Base-by-base conservation (phyloP, 2,329 filamentous ascomycete genomes). In the Coniochaeta pulveracea region DNA sequence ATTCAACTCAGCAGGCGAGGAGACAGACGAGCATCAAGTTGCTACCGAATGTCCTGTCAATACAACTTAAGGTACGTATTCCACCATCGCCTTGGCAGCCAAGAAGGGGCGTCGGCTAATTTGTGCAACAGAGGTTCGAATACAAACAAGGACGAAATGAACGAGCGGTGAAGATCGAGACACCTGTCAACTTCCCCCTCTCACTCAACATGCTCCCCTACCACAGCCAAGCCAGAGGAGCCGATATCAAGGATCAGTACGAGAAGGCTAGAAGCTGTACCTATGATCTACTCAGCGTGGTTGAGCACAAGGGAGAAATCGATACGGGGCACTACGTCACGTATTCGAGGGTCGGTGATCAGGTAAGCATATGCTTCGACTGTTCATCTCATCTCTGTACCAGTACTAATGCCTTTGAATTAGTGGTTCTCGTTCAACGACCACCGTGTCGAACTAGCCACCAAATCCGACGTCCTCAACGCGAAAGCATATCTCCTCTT, bases 381-480 rank as follows among this genome's bases (percentile, higher is more conserved):
- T n/a, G n/a, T n/a, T n/a, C n/a, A n/a, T n/a, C n/a, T n/a, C 14
- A 10, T 16, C 11, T 23, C 19, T 32, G 5, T 18, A 5, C 5
- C 22, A 19, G 7, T 33, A 8, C 16, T 34, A 21, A 22, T 17
- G 18, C 7, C 3, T 25, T 4, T 17, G 30, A 31, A 24, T 25
- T 43, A 93, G 70, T 96, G 89, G 89, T 93, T 94, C 55, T 76
- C 84, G 35, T 95, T 95, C 58, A 93, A 96, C 49, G 89, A 96
- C 51, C 88, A 91, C 53, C 86, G 85, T 52, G 89, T 96, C 16
- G 84, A 88, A 40, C 52, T 88, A 36, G 89, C 85, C 3, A 76
- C 75, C 29, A 80, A 91, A 50, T 82, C 81, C 5, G 85, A 95
- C 38, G 89, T 96, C 3, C 66, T 96, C 26, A 72, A 72, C 19